Percentiles rank a stretch among this genome's conserved stretches.
Conservation (phyloP, 169 alveolate genomes). For the Amoebophrya sp. region DNA sequence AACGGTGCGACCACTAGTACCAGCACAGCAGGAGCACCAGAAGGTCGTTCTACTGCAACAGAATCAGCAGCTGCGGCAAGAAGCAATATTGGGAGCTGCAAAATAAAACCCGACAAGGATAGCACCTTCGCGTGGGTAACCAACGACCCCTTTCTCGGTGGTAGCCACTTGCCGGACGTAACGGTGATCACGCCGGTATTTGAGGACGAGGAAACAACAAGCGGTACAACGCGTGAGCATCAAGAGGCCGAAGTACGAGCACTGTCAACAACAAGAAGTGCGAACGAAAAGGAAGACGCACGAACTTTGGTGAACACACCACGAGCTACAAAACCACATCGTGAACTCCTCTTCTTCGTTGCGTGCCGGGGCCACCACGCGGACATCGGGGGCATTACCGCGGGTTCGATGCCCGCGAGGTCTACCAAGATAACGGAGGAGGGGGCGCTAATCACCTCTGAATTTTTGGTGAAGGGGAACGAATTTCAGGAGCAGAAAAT, state of each 20-base stretch:
- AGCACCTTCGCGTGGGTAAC: slow-evolving; percentile 50
- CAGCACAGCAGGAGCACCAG: too few species aligned
- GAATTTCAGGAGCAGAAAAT: slow-evolving; percentile 54
- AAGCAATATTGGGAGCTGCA: not conserved
- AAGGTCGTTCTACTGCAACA: too few species aligned
- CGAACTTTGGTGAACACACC: too few species aligned
- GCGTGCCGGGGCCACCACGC: slow-evolving; percentile 80
- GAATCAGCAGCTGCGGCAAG: too few species aligned
- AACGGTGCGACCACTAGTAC: not conserved
- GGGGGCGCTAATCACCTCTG: slow-evolving; percentile 61
- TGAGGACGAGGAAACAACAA: too few species aligned
- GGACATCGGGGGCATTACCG: slow-evolving; percentile 72
- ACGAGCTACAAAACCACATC: not conserved
- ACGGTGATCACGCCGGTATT: slow-evolving; percentile 75
- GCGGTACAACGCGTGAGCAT: too few species aligned
- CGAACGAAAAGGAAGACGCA: too few species aligned
- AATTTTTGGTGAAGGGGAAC: slow-evolving; percentile 58
- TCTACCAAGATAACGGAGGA: slow-evolving; percentile 60
- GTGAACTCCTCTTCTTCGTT: slow-evolving; percentile 54
- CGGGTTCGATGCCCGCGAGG: slow-evolving; percentile 77
- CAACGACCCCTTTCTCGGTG: slow-evolving; percentile 74
- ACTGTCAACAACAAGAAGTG: too few species aligned
- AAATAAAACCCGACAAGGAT: not conserved
- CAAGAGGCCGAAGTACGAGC: too few species aligned
- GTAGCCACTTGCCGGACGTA: slow-evolving; percentile 77